Base-by-base conservation (phyloP, 78 protist genomes). In the Capsaspora owczarzaki region DNA sequence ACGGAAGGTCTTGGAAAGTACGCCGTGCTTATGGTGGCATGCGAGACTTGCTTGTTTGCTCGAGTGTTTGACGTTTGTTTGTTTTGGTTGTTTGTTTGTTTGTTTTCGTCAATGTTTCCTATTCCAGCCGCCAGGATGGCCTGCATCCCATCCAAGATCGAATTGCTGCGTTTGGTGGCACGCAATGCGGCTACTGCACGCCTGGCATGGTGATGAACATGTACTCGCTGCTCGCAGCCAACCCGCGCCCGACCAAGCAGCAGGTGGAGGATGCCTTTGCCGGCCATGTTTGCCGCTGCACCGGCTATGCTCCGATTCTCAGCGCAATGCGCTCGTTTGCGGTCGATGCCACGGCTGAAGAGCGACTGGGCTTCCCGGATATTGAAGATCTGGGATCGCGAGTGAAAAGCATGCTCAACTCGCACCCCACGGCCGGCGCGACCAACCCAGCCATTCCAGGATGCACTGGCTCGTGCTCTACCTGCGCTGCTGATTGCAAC, bases 251-350 rank as follows among this genome's bases (percentile, higher is more conserved):
- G 43, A 80, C 84, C 25, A 40, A 8, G 51, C 60, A 27, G 47
- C 69, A 80, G 23, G 49, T 80, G n/a, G 84, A 80, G 40, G 31
- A 33, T 14, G 29, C 33, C 1, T 37, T 80, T 19, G 85, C 70
- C 79, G 98, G 98, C 68, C 95, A 96, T 80, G 47, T 96, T 12
- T 96, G 99, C 78, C 85, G 99, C 60, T 96, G 99, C 90, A 96
- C 98, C 22, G 99, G 98, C n/a, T 74, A 47, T 63, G 66, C 66
- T 35, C 61, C 78, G 8, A 79, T 79, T 23, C 72, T 79, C 44
- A 51, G 31, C 12, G 79, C 85, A 10, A 35, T 81, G 8, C 1
- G 8, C 49, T 8, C 74, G 43, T 53, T 81, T 27, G 84, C 70
- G 40, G 27, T 5, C 63, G 61, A 69, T 14, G 47, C 75, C n/a